phyloP scores from a whole-genome alignment of 2,329 filamentous ascomycete genomes.

The Dothideomycetes sp. region DNA sequence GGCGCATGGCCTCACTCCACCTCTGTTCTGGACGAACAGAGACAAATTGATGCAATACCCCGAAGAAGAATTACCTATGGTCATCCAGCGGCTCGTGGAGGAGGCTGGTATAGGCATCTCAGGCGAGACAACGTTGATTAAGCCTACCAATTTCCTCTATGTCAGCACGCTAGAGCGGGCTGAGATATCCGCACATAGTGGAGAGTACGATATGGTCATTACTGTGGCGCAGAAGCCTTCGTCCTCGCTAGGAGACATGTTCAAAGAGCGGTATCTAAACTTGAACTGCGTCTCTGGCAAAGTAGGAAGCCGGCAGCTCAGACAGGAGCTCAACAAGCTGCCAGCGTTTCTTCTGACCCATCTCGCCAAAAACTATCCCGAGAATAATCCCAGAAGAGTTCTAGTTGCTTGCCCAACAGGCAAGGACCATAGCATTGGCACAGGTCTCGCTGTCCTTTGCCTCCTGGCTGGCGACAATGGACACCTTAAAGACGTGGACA shows the following conservation, averaged over 20 bases:
- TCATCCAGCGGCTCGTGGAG: conserved; percentile 36
- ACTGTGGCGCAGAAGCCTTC: conserved; percentile 6
- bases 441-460: conserved; percentile 66
- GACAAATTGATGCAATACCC: conserved; percentile 47
- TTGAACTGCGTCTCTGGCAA: conserved; percentile 64
- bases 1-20: conserved; percentile 68
- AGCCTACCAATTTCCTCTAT: conserved; percentile 28
- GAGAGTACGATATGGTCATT: conserved; percentile 24
- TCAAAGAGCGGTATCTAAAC: conserved; percentile 38
- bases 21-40: conserved; percentile 66
- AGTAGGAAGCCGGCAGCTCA: conserved; percentile 71
- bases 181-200: conserved; percentile 23
- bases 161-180: conserved; percentile 28
- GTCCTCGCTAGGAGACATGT: conserved; percentile 12
- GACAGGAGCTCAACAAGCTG: conserved; percentile 55
- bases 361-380: conserved; percentile 2
- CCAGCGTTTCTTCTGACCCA: conserved; percentile 38
- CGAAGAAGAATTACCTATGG: conserved; percentile 51
- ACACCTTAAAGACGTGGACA: conserved; percentile 12
- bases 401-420: conserved; percentile 66
- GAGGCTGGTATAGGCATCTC: conserved; percentile 10
- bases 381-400: conserved; percentile 14
- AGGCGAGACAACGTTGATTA: conserved; percentile 24
- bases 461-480: conserved; percentile 59
- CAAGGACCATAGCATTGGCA: conserved; percentile 69